Conservation (phyloP, 768 basidiomycete genomes). For the Boletus reticulatus region DNA sequence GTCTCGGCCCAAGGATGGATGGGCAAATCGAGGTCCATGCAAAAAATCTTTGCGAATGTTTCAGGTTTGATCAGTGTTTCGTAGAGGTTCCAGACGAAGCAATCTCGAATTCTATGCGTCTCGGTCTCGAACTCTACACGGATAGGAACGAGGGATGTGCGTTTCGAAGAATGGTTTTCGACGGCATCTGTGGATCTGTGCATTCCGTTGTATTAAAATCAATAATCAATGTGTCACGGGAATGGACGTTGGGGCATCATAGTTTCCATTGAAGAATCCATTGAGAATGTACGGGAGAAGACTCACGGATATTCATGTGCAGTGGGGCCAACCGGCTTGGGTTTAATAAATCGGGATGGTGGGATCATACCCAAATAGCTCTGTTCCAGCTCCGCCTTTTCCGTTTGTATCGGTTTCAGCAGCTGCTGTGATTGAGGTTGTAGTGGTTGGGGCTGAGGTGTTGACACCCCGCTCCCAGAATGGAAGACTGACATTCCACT, state of each 20-base stretch:
- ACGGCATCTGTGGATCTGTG: slow-evolving; percentile 63
- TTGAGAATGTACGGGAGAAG: slow-evolving; percentile 5
- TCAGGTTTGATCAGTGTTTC: slow-evolving; percentile 86
- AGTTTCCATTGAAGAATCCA: slow-evolving; percentile 1
- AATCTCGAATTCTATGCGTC: slow-evolving; percentile 87
- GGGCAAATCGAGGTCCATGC: slow-evolving; percentile 83
- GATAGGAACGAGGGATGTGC: slow-evolving; percentile 75
- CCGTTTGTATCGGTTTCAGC: slow-evolving; percentile 24
- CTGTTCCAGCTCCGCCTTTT: slow-evolving; percentile 72
- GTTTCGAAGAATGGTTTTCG: slow-evolving; percentile 55
- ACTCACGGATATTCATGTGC: slow-evolving; percentile 77
- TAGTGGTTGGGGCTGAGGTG: slow-evolving; percentile 29
- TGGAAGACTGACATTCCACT: slow-evolving; percentile 56
- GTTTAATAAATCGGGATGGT: slow-evolving; percentile 72
- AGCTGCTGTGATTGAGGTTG: slow-evolving; percentile 19
- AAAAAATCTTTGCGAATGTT: slow-evolving; percentile 83
- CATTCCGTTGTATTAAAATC: slow-evolving; percentile 17
- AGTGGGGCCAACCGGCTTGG: slow-evolving; percentile 55
- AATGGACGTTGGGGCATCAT: slow-evolving; percentile 12
- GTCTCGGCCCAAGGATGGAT: slow-evolving; percentile 65
- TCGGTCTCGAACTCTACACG: slow-evolving; percentile 95
- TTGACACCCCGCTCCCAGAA: slow-evolving; percentile 43
- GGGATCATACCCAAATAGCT: slow-evolving; percentile 88
- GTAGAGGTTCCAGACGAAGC: slow-evolving; percentile 94
- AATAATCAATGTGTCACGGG: slow-evolving; percentile 14